Evolutionary conservation across 805 yeast species (phyloP).

Genomic region (Metschnikowia lochheadii): DNA sequence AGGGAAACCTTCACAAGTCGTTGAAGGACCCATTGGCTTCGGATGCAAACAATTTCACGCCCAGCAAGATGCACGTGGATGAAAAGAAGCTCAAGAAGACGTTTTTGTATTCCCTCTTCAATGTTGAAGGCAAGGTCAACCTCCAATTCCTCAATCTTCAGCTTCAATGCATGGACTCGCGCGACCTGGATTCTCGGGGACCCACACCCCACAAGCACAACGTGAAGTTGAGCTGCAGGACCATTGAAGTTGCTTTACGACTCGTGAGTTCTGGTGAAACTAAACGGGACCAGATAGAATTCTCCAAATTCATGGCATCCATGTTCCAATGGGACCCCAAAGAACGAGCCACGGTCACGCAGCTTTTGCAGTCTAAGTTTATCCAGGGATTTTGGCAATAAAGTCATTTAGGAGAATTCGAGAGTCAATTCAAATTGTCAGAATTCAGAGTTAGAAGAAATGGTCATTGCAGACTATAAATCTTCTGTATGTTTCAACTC

Average conservation of each 20-base stretch:
- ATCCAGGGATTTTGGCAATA: not conserved
- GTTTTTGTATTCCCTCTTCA: conserved; percentile 35
- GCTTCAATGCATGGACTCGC: conserved; percentile 14
- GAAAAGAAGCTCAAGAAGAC: conserved; percentile 34
- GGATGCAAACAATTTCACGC: conserved; percentile 7
- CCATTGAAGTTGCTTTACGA: conserved; percentile 28
- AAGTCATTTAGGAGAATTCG: not conserved
- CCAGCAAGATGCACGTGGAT: conserved; percentile 15
- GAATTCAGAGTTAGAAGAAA: no score
- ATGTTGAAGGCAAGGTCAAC: conserved; percentile 36
- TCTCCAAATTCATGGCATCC: conserved; percentile 25
- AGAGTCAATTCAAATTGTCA: no score
- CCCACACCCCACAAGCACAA: conserved; percentile 17
- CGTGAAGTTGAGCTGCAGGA: conserved; percentile 27
- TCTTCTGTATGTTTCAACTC: not conserved
- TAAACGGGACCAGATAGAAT: conserved; percentile 13
- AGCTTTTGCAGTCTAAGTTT: conserved; percentile 10
- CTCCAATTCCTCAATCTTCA: conserved; percentile 30
- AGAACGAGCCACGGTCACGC: conserved; percentile 12
- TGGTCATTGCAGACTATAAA: no score
- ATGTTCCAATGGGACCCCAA: conserved; percentile 36
- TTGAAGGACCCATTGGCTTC: conserved; percentile 12
- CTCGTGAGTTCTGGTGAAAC: conserved; percentile 15
- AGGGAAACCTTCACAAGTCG: conserved; percentile 11
- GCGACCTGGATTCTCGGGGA: conserved; percentile 1